Evolutionary conservation across 2,329 filamentous ascomycete species (phyloP).

Genomic region (Hypocreales sp.): DNA sequence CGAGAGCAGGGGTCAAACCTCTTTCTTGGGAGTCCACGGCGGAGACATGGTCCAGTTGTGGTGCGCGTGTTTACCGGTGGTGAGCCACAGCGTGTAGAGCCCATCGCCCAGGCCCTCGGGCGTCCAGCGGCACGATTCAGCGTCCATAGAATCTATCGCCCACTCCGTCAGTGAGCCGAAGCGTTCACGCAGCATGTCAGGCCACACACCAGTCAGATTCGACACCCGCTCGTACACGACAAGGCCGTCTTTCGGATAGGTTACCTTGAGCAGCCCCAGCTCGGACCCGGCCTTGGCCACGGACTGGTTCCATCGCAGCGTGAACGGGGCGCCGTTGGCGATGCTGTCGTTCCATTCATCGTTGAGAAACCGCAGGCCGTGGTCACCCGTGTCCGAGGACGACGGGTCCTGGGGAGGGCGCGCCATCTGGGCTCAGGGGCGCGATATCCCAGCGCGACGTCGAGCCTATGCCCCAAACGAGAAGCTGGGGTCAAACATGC

Average conservation of each 20-base stretch:
- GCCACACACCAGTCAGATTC: constrained; percentile 15
- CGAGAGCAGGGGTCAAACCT: not conserved
- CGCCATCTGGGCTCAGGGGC: constrained; percentile 6
- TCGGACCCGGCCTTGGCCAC: constrained; percentile 7
- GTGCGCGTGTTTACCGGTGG: constrained; percentile 7
- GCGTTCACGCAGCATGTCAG: not conserved
- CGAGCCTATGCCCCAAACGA: constrained; percentile 3
- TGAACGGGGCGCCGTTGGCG: constrained; percentile 13
- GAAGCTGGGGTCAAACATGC: no score
- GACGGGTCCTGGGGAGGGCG: constrained; percentile 5
- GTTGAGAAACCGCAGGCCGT: constrained; percentile 16
- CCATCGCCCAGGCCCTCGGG: constrained; percentile 10
- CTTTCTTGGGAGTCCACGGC: constrained; percentile 13
- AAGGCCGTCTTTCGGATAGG: constrained; percentile 14
- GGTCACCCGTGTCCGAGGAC: constrained; percentile 6
- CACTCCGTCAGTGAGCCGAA: constrained; percentile 3
- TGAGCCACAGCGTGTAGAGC: constrained; percentile 15
- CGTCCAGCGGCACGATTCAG: constrained; percentile 13
- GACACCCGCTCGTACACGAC: constrained; percentile 13
- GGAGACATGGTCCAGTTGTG: constrained; percentile 15
- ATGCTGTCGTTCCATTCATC: constrained; percentile 19
- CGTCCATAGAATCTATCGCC: constrained; percentile 9
- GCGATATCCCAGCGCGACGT: constrained; percentile 3
- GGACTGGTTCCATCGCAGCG: constrained; percentile 15
- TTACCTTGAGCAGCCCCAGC: constrained; percentile 15